Base-by-base conservation (phyloP, 2,329 filamentous ascomycete genomes). In the Tympanopsis confertula region DNA sequence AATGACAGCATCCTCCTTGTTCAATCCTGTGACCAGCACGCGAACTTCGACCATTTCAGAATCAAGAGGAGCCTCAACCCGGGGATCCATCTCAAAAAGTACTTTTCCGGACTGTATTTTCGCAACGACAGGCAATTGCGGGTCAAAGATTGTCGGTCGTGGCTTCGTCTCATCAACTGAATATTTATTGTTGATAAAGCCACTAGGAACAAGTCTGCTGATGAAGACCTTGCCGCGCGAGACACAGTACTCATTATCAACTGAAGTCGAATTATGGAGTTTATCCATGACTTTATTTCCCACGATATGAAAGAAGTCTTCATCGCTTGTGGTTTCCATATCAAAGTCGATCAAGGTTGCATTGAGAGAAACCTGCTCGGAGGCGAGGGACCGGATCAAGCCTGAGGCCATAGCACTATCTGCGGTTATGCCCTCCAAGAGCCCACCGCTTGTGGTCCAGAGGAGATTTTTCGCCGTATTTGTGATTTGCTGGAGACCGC, bases 371-470 rank as follows among this genome's bases (percentile, higher is more conserved):
- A n/a, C n/a, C n/a, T n/a, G n/a, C n/a, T n/a, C n/a, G n/a, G n/a
- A n/a, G n/a, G n/a, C n/a, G n/a, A n/a, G n/a, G n/a, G n/a, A n/a
- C n/a, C n/a, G n/a, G n/a, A n/a, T n/a, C n/a, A n/a, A n/a, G n/a
- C n/a, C n/a, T n/a, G n/a, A n/a, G n/a, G 41, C 42, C 44, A 54
- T 46, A 14, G 51, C 50, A 19, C 42, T 43, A 26, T 53, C 48
- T 13, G 52, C 51, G 12, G 29, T 39, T 35, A 47, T 45, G 29
- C 47, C 48, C 10, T 45, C 38, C 14, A 52, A 36, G 4, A 54
- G 39, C 20, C 40, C 44, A 14, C 45, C 49, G 5, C 38, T 39
- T 4, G 48, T 55, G 7, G 52, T 43, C 55, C 55, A 58, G 13
- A 56, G 42, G 14, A 56, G 39, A 5, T 45, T 41, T 3, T 45